These are phyloP conservation scores for Quercus phellos DNA, from an alignment of 331 rosid species.

Conservation along the genomic window DNA sequence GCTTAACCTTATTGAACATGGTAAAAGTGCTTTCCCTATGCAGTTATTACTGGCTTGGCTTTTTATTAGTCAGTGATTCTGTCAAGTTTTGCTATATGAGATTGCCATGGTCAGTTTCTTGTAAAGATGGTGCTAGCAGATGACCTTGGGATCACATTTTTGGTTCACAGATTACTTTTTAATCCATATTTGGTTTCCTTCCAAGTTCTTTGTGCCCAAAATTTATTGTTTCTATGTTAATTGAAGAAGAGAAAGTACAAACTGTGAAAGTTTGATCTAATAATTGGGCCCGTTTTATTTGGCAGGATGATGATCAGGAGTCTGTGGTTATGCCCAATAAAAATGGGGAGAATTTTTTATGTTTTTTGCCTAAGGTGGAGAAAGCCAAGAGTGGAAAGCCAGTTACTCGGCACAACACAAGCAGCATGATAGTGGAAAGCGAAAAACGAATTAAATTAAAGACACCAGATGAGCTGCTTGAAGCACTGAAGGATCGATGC, in stretches of 20 bases:
- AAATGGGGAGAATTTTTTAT: conserved; percentile 67
- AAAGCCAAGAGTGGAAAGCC: conserved; percentile 63
- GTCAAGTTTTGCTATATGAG: neutral
- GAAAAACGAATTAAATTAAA: conserved; percentile 72
- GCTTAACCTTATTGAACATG: neutral
- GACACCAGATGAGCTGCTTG: conserved; percentile 95
- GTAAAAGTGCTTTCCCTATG: neutral
- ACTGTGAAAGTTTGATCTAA: neutral
- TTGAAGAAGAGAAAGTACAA: neutral
- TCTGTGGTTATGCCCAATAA: conserved; percentile 62
- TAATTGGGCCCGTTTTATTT: conserved; percentile 7
- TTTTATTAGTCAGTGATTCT: neutral
- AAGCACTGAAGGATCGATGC: conserved; percentile 71
- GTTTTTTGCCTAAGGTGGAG: conserved; percentile 89
- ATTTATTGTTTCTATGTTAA: neutral
- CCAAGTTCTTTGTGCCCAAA: neutral
- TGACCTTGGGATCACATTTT: neutral
- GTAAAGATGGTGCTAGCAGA: neutral
- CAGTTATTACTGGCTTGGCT: neutral
- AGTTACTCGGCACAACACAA: conserved; percentile 55
- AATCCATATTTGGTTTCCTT: neutral
- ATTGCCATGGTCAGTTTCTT: neutral
- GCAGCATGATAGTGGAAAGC: conserved; percentile 81
- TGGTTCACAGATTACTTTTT: neutral
- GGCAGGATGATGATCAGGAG: conserved; percentile 88